Evolutionary conservation across 2,329 filamentous ascomycete genomes (phyloP).

Genomic region (Colletotrichum tanaceti): DNA sequence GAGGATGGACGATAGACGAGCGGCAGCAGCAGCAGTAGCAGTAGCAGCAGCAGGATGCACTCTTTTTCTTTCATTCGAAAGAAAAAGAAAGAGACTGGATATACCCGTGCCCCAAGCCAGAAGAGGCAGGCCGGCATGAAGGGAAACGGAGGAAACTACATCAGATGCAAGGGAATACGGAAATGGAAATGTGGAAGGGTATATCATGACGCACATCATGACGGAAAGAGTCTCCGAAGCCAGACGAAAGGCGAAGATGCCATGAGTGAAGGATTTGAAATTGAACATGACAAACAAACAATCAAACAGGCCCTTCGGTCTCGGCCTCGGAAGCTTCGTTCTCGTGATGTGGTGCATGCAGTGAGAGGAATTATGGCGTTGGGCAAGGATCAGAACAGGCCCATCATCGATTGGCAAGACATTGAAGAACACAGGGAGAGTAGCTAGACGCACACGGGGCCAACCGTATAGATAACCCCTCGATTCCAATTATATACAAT

Average conservation of each 20-base stretch:
- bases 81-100: background rate
- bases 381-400: background rate
- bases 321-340: background rate
- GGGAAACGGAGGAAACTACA: constrained; percentile 14
- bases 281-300: constrained; percentile 16
- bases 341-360: background rate
- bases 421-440: background rate
- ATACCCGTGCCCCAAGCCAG: background rate
- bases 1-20: constrained; percentile 25
- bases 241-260: constrained; percentile 16
- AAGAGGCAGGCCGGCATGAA: background rate
- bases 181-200: constrained; percentile 35
- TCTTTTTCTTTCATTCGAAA: background rate
- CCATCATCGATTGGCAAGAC: background rate
- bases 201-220: constrained; percentile 25
- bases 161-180: constrained; percentile 13
- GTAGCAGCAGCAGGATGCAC: background rate
- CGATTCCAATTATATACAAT: constrained; percentile 18
- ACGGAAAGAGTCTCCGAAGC: constrained; percentile 1
- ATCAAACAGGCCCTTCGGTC: background rate
- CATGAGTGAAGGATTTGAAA: constrained; percentile 36
- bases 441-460: background rate
- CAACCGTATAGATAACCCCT: background rate
- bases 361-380: background rate
- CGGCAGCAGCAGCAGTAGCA: constrained; percentile 1